A percentile compares a stretch with the other conserved stretches of the same genome.
These are phyloP conservation scores for Ophiostoma sp. DNA, from an alignment of 2,329 filamentous ascomycete genomes.

Conservation along the genomic window DNA sequence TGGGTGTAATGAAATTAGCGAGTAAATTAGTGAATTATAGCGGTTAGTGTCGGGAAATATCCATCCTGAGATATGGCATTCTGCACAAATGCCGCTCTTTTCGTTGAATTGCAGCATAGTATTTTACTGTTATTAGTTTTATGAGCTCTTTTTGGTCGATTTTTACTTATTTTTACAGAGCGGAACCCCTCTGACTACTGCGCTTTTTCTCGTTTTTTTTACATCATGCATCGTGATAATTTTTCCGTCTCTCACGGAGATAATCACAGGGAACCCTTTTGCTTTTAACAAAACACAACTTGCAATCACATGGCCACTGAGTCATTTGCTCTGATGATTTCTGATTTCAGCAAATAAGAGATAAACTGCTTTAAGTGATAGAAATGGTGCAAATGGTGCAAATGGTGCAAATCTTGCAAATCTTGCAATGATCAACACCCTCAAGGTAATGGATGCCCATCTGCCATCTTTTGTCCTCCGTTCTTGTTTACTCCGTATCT, in stretches of 20 bases:
- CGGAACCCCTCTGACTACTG: neutral
- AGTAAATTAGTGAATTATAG: neutral
- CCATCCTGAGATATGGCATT: conserved; percentile 8
- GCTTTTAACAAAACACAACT: neutral
- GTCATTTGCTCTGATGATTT: neutral
- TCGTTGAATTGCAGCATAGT: neutral
- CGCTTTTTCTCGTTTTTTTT: neutral
- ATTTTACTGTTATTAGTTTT: neutral
- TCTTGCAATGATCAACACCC: neutral
- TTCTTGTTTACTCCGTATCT: too few species aligned
- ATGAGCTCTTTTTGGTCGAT: neutral
- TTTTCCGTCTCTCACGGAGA: conserved; percentile 1
- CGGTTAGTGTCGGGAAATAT: neutral
- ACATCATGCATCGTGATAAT: conserved; percentile 1
- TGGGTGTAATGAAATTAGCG: neutral
- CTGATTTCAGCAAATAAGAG: neutral
- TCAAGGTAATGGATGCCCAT: neutral
- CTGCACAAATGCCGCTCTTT: neutral
- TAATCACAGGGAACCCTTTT: neutral
- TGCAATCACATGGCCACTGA: neutral
- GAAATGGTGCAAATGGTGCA: neutral
- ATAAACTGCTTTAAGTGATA: too few species aligned
- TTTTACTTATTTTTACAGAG: neutral
- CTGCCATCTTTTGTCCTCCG: neutral
- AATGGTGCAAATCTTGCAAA: neutral